phyloP scores from a whole-genome alignment of 176 grass and related monocot species.

The Otatea glauca region DNA sequence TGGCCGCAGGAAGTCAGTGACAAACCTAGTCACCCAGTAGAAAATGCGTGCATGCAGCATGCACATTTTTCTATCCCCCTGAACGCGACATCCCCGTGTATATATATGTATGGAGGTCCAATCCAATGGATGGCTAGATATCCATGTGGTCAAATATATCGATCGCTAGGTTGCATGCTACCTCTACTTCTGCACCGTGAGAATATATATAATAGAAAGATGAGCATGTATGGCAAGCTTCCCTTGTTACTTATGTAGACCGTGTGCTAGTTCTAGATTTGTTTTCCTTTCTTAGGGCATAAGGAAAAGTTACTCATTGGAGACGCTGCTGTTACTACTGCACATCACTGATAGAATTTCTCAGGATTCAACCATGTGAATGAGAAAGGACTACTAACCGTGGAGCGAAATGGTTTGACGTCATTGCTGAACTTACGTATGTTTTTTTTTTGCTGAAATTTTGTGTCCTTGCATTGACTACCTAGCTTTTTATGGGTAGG shows the following conservation, averaged over 20 bases:
- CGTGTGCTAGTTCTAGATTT: not conserved
- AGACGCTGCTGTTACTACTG: not conserved
- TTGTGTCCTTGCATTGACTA: not conserved
- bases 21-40: not conserved
- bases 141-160: not conserved
- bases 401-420: conserved; percentile 1
- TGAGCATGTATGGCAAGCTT: not conserved
- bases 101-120: not conserved
- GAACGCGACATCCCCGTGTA: not conserved
- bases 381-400: not conserved
- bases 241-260: not conserved
- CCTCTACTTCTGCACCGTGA: not conserved
- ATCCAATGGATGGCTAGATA: not conserved
- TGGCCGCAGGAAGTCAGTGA: conserved; percentile 12
- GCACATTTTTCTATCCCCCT: not conserved
- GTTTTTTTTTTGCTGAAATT: too few relatives aligned
- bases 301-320: not conserved
- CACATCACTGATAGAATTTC: not conserved
- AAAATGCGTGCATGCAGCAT: not conserved
- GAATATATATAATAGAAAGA: not conserved
- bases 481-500: not conserved
- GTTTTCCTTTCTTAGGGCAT: not conserved
- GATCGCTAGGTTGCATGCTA: not conserved
- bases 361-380: not conserved
- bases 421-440: not conserved